phyloP scores from a whole-genome alignment of 306 rosid species.

The Lotus japonicus region DNA sequence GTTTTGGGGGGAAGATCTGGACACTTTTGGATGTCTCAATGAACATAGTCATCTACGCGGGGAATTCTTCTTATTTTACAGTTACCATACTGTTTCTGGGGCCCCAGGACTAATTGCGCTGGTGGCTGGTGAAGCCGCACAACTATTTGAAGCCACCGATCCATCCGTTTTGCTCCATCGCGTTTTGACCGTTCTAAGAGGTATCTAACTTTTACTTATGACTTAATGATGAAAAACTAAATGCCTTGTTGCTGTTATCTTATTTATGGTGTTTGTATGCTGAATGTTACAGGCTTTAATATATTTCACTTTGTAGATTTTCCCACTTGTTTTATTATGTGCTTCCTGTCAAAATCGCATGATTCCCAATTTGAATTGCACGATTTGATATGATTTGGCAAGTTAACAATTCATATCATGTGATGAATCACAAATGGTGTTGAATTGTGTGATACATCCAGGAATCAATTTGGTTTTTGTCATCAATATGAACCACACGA shows the following conservation, averaged over 20 bases:
- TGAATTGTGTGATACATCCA: background rate
- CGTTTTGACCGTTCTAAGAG: slow-evolving; percentile 66
- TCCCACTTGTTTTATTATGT: slow-evolving; percentile 4
- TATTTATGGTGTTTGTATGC: background rate
- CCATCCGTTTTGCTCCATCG: slow-evolving; percentile 59
- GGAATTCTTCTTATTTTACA: slow-evolving; percentile 79
- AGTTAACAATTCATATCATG: background rate
- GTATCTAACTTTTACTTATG: slow-evolving; percentile 32
- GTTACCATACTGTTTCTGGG: slow-evolving; percentile 95
- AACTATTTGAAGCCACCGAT: slow-evolving; percentile 71
- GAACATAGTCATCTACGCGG: slow-evolving; percentile 71
- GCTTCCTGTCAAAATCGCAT: background rate
- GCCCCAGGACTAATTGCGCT: slow-evolving; percentile 75
- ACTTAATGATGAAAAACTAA: slow-evolving; percentile 2
- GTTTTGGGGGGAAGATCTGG: slow-evolving; percentile 94
- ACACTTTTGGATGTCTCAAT: slow-evolving; percentile 89
- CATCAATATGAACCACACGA: background rate
- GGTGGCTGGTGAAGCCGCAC: slow-evolving; percentile 99
- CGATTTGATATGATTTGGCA: background rate
- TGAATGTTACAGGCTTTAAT: background rate
- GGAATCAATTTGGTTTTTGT: background rate
- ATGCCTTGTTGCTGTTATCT: background rate
- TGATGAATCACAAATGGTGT: background rate
- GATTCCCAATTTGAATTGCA: background rate
- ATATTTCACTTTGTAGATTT: slow-evolving; percentile 3